Conservation (phyloP, 2,329 filamentous ascomycete species). For the Microcera coccophila region DNA sequence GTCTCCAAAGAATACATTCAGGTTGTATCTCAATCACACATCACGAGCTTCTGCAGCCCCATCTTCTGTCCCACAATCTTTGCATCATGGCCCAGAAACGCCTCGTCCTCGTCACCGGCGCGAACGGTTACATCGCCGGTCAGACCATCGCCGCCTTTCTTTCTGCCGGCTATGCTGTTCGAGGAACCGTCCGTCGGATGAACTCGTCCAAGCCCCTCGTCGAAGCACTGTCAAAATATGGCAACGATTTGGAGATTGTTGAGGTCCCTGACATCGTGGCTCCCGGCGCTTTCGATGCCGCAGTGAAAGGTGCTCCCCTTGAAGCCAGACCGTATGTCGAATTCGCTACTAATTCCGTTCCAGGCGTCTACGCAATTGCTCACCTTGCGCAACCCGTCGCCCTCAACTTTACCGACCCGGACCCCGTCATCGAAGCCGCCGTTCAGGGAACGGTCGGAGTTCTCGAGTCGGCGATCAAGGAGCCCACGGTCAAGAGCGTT, state of each 20-base stretch:
- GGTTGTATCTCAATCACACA: neutral
- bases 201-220: slow-evolving; percentile 17
- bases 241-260: slow-evolving; percentile 20
- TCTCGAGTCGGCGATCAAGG: slow-evolving; percentile 18
- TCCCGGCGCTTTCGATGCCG: slow-evolving; percentile 33
- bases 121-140: slow-evolving; percentile 39
- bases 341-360: slow-evolving; percentile 3
- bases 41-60: too few species aligned
- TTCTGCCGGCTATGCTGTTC: slow-evolving; percentile 35
- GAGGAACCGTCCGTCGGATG: slow-evolving; percentile 35
- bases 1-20: too few species aligned
- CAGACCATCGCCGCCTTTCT: slow-evolving; percentile 36
- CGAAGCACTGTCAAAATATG: slow-evolving; percentile 17
- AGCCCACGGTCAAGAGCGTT: slow-evolving; percentile 21
- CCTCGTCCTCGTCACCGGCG: slow-evolving; percentile 35
- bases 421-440: slow-evolving; percentile 18
- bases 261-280: slow-evolving; percentile 34
- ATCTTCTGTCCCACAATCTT: too few species aligned
- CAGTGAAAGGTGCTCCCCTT: slow-evolving; percentile 26
- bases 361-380: slow-evolving; percentile 20
- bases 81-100: slow-evolving; percentile 20
- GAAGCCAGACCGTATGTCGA: too few species aligned
- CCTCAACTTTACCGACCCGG: slow-evolving; percentile 18
- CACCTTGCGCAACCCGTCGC: slow-evolving; percentile 21
- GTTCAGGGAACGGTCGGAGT: slow-evolving; percentile 17